Evolutionary conservation across 148 eudicot genomes (phyloP), one percentile per base, ranked within the genome.

Genomic region (Silene latifolia): DNA sequence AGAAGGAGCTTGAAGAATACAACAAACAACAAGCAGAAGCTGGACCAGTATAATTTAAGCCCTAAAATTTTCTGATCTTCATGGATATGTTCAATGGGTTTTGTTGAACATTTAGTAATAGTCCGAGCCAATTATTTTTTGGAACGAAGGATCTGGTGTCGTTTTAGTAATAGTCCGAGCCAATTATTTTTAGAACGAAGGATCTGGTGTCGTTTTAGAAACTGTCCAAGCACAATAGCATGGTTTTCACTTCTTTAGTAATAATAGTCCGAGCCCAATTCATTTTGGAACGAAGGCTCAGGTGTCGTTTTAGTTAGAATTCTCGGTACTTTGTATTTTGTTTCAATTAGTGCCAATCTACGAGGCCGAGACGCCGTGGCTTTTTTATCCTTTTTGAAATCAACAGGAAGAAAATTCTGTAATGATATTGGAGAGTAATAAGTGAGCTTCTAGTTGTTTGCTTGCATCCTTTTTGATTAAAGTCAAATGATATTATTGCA

Each of bases 1-100:
- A 91, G 88, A 88, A 91, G 71, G 93, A 88, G 74, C 4, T 91
- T 78, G 93, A 87, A 78, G 96, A 82, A 66, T 94, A 94, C 78
- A 91, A 85, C 82, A 89, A 90, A 76, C 69, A 82, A 64, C 74
- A 63, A 63, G 77, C 77, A 5, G 46, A 63, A 17, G 58, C 69
- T 20, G 62, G 39, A 65, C 81, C 72, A 2, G 73, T 39, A 4
- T 61, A 48, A 48, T 48, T 13, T 10, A 3, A 24, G 65, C 24
- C 35, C 21, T 10, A 8, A 62, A 11, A 8, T 20, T 59, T 20
- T 25, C 1, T 9, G 27, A 24, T 62, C 65, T 62, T 19, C 65
- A 62, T 62, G 65, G 32, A 23, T 60, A 13, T 62, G 65, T 62
- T 62, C 65, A 62, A 62, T 25, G 32, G 65, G 35, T 18, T 20